Evolutionary conservation across 2,329 filamentous ascomycete species (phyloP).

Genomic region (Hypoxylon rubiginosum): DNA sequence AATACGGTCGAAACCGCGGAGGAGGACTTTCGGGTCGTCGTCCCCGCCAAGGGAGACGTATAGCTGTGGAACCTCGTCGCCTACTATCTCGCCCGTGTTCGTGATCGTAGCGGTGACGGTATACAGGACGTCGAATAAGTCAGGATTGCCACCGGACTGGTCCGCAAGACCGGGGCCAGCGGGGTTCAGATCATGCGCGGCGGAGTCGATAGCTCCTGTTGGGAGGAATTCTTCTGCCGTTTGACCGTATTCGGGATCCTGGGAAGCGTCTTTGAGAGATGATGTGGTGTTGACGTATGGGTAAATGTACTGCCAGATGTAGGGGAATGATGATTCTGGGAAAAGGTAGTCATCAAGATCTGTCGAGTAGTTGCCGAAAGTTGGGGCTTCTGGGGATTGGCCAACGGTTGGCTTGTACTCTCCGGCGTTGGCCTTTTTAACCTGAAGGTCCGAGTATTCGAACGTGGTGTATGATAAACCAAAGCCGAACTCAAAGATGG

Average conservation of each 20-base stretch:
- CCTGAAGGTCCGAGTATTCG: constrained; percentile 75
- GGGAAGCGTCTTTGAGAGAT: constrained; percentile 66
- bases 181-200: constrained; percentile 67
- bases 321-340: constrained; percentile 67
- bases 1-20: constrained; percentile 87
- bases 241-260: constrained; percentile 71
- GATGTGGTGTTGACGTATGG: constrained; percentile 77
- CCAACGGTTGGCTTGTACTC: constrained; percentile 73
- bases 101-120: constrained; percentile 75
- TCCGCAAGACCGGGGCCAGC: constrained; percentile 58
- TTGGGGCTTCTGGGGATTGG: constrained; percentile 72
- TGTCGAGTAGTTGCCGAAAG: constrained; percentile 73
- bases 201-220: constrained; percentile 66
- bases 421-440: constrained; percentile 64
- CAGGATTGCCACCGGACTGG: constrained; percentile 73
- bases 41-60: constrained; percentile 86
- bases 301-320: constrained; percentile 73
- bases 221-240: constrained; percentile 72
- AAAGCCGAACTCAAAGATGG: constrained; percentile 85
- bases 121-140: constrained; percentile 78
- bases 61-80: constrained; percentile 81
- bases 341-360: constrained; percentile 76
- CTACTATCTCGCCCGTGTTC: constrained; percentile 75
- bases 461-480: constrained; percentile 87
- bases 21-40: constrained; percentile 73